Conservation (phyloP, 2,329 filamentous ascomycete species). For the Sphaerulina vaccinii region DNA sequence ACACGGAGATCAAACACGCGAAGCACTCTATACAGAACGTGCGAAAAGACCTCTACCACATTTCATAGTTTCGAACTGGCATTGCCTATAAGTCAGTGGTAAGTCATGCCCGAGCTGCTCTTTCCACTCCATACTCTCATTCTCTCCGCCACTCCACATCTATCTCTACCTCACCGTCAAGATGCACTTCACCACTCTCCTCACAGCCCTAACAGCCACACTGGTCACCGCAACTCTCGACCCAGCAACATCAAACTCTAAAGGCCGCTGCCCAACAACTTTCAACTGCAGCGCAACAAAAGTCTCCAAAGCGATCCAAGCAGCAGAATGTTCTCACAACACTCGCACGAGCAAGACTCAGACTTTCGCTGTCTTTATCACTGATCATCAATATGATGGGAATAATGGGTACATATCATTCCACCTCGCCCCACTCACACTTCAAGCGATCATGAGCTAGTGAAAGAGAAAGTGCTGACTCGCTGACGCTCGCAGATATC, state of each 20-base stretch:
- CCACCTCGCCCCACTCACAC: too few species aligned
- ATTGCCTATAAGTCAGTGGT: too few species aligned
- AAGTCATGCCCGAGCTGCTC: too few species aligned
- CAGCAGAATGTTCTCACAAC: slow-evolving; percentile 46
- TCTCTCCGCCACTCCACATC: neutral
- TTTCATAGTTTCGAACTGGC: too few species aligned
- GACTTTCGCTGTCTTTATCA: slow-evolving; percentile 44
- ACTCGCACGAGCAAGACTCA: slow-evolving; percentile 39
- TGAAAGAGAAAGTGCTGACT: too few species aligned
- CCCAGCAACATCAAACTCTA: slow-evolving; percentile 41
- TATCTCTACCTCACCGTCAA: neutral
- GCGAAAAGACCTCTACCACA: too few species aligned
- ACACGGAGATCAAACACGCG: neutral
- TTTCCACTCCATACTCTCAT: neutral
- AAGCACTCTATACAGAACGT: slow-evolving; percentile 7
- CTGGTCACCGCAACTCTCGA: slow-evolving; percentile 38
- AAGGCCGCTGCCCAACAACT: slow-evolving; percentile 35
- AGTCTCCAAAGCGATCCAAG: slow-evolving; percentile 41
- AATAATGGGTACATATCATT: slow-evolving; percentile 43
- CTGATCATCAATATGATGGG: slow-evolving; percentile 48
- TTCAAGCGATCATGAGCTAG: too few species aligned
- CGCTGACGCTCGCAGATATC: slow-evolving; percentile 28
- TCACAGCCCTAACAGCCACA: slow-evolving; percentile 13
- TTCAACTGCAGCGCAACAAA: slow-evolving; percentile 34
- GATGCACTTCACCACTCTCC: slow-evolving; percentile 16